These are phyloP conservation scores for Capsicum pubescens DNA, from an alignment of 257 asterid genomes.

Conservation along the genomic window DNA sequence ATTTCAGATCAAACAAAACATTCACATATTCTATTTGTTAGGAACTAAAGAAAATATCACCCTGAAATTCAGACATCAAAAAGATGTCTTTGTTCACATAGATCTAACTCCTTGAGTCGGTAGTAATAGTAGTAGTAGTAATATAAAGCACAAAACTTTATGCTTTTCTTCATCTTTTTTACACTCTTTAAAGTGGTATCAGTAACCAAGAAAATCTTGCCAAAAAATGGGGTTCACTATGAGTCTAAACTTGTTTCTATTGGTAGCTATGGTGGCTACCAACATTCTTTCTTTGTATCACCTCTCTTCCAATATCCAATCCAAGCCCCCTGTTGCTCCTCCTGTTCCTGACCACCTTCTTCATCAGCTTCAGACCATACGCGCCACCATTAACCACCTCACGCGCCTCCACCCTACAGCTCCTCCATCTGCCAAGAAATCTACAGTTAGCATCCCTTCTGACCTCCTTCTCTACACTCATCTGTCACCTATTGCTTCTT, in stretches of 20 bases:
- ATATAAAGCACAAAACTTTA: slow-evolving; percentile 11
- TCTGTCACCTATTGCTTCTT: slow-evolving; percentile 81
- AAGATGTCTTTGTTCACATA: background rate
- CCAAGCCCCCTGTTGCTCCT: slow-evolving; percentile 60
- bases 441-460: slow-evolving; percentile 60
- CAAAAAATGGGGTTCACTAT: slow-evolving; percentile 75
- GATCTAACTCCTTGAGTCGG: slow-evolving; percentile 9
- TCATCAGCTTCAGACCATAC: slow-evolving; percentile 93
- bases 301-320: slow-evolving; percentile 83
- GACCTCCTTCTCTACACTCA: slow-evolving; percentile 87
- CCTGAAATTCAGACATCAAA: background rate
- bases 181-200: slow-evolving; percentile 26
- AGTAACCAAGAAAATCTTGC: slow-evolving; percentile 23
- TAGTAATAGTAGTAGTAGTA: background rate
- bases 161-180: slow-evolving; percentile 15
- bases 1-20: slow-evolving; percentile 27
- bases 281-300: slow-evolving; percentile 96
- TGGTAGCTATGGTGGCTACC: slow-evolving; percentile 96
- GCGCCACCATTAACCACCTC: slow-evolving; percentile 97
- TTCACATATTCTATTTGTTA: background rate
- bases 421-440: slow-evolving; percentile 37
- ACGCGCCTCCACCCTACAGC: slow-evolving; percentile 67
- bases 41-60: background rate
- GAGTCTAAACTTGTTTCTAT: slow-evolving; percentile 81
- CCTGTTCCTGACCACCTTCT: slow-evolving; percentile 92